Evolutionary conservation across 805 yeast genomes (phyloP).

Genomic region (Grigorovia humatica): DNA sequence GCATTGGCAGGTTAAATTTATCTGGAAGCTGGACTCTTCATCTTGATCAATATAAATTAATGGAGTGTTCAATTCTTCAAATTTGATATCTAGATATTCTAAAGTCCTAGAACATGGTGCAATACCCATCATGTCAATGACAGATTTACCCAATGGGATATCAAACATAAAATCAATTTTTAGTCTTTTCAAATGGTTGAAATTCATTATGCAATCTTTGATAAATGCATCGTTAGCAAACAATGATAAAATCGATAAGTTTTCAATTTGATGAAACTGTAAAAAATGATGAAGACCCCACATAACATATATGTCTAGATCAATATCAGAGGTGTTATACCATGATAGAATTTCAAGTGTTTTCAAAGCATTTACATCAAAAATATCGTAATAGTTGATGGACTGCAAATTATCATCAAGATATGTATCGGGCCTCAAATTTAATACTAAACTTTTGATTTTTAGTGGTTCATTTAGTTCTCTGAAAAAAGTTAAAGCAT

Average conservation of each 20-base stretch:
- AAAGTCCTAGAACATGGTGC: constrained; percentile 19
- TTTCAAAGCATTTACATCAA: constrained; percentile 23
- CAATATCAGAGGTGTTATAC: constrained; percentile 20
- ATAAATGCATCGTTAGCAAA: constrained; percentile 17
- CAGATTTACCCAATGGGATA: constrained; percentile 10
- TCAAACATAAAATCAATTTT: constrained; percentile 29
- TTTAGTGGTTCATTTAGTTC: constrained; percentile 13
- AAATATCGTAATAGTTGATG: constrained; percentile 21
- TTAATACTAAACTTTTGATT: constrained; percentile 17
- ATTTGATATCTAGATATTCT: constrained; percentile 27
- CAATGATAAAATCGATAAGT: constrained; percentile 28
- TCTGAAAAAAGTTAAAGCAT: constrained; percentile 17
- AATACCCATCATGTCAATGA: constrained; percentile 16
- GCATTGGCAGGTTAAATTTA: constrained; percentile 19
- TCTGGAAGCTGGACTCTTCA: constrained; percentile 12
- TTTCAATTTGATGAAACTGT: constrained; percentile 24
- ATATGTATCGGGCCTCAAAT: constrained; percentile 22
- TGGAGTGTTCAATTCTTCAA: constrained; percentile 16
- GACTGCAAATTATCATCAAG: constrained; percentile 6
- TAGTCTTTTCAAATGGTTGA: constrained; percentile 20
- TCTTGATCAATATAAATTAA: constrained; percentile 16
- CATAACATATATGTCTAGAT: constrained; percentile 12
- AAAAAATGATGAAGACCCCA: constrained; percentile 24
- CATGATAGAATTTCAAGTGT: constrained; percentile 31
- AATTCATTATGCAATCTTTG: constrained; percentile 18